Evolutionary conservation across 2,329 filamentous ascomycete genomes (phyloP), one percentile per base, ranked within the genome.

Genomic region (Paecilomyces sp.): DNA sequence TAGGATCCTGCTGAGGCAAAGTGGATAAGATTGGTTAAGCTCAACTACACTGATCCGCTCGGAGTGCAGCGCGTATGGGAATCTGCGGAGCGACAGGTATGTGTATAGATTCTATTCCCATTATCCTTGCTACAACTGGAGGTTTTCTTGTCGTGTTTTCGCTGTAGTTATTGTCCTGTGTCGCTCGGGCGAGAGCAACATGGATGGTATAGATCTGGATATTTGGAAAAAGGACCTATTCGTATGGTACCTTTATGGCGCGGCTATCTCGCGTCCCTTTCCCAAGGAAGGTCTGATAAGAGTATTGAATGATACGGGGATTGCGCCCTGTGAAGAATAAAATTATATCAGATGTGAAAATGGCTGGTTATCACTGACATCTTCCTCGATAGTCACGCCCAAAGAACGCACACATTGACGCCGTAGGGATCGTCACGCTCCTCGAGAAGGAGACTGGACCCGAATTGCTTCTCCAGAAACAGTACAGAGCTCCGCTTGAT

Each of bases 371-470:
- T 41, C n/a, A 52, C 25, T 47, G 25, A 53, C 54, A 34, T 55
- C 25, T 34, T 9, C 3, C 63, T 52, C 41, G 53, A 47, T 58
- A 79, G 76, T 79, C 77, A 51, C 74, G 77, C 8, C 77, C 77
- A 31, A 80, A 82, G 62, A 83, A 81, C 24, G 80, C 82, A 51
- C 78, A 79, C 12, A 79, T 81, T 50, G 80, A 81, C 52, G 83
- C 83, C 55, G 80, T 86, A 8, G 85, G 85, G 58, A 84, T 84
- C 30, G 82, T 87, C 15, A 83, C 83, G 28, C 85, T 85, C 58
- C 75, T 84, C 33, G 78, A 79, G 30, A 81, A 85, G 3, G 71
- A 79, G 0, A 79, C 77, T 36, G 83, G 83, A 12, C 70, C 76
- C 31, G 72, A 79, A 64, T 62, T 80, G 50, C 76, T 86, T 55